Evolutionary conservation across 768 basidiomycete genomes (phyloP), one percentile per base, ranked within the genome.

Genomic region (Rhodotorula kratochvilovae): DNA sequence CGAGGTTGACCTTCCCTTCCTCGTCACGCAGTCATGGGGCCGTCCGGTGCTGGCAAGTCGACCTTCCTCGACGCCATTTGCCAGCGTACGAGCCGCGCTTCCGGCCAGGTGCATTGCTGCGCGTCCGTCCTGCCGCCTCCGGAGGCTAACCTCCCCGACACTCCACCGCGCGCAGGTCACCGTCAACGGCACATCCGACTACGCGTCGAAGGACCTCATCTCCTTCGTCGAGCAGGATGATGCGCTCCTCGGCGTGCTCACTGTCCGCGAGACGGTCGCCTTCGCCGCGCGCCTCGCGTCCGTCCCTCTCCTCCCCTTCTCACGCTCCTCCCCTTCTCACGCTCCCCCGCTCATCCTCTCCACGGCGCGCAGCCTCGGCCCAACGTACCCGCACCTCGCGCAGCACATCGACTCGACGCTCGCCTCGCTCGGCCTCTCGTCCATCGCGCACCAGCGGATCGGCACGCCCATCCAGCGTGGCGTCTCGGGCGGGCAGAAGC

Each of bases 401-500:
- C 71, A 79, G 2, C 81, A 84, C 8, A 85, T 87, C 25, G 80
- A 82, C 39, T 75, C 81, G 5, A 84, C 85, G 3, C 80, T 87
- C 55, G 70, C 72, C 3, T 80, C 83, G 1, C 80, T 87, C 42
- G 87, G 86, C 0, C 79, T 87, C 2, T 80, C 82, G 31, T 81
- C 82, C 1, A 83, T 85, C 73, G 82, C 85, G 27, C 72, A 85
- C 70, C 82, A 85, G 76, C 35, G 29, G 21, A 87, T 89, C 57
- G 87, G 87, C 1, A 88, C 85, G 1, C 83, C 86, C 1, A 81
- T 87, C 27, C 82, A 83, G 50, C 81, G 86, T 59, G 88, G 87
- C 3, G 85, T 88, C 48, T 86, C 85, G 31, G 87, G 87, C 15
- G 87, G 88, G 6, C 87, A 89, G 78, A 87, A 86, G 74, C 83